Base-by-base conservation (phyloP, 257 asterid species). In the Ligustrum vulgare region DNA sequence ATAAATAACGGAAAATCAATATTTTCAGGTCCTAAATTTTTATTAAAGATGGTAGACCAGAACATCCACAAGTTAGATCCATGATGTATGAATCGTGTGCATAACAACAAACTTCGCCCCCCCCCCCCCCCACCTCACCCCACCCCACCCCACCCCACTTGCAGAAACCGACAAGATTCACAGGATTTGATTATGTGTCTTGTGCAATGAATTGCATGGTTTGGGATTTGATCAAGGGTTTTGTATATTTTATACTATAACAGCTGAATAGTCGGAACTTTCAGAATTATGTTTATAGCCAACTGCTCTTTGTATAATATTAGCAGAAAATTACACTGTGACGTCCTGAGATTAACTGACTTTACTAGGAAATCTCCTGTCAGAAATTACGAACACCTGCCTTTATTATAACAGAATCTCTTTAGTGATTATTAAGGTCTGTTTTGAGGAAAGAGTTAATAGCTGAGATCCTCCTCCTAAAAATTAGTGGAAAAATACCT, bases 161-260 rank as follows among this genome's bases (percentile, higher is more conserved):
- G 45, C 87, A 89, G 2, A 93, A 91, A 80, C 91, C 91, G 6
- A 91, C 97, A 36, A 92, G 85, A 82, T 81, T 92, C 74, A 6
- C 7, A n/a, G 28, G 25, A 54, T 54, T 16, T n/a, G 25, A n/a
- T 54, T 54, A 11, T 54, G 63, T n/a, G n/a, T 54, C n/a, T 54
- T 54, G n/a, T 16, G 63, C 63, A 54, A 54, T 7, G n/a, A 54
- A 15, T 54, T 54, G 23, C 28, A 16, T n/a, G 23, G 11, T n/a
- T 6, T 54, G 11, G 63, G 8, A 10, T 54, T 54, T n/a, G 23
- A 54, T 54, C 25, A n/a, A n/a, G 20, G 63, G 63, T n/a, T 54
- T 54, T 54, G 63, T n/a, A n/a, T 54, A 16, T 54, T 54, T 25
- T n/a, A n/a, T 54, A 16, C 23, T 54, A 54, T 3, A n/a, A 54